Conservation (phyloP, 495 filamentous ascomycete species). For the Barbatosphaeria neglecta region DNA sequence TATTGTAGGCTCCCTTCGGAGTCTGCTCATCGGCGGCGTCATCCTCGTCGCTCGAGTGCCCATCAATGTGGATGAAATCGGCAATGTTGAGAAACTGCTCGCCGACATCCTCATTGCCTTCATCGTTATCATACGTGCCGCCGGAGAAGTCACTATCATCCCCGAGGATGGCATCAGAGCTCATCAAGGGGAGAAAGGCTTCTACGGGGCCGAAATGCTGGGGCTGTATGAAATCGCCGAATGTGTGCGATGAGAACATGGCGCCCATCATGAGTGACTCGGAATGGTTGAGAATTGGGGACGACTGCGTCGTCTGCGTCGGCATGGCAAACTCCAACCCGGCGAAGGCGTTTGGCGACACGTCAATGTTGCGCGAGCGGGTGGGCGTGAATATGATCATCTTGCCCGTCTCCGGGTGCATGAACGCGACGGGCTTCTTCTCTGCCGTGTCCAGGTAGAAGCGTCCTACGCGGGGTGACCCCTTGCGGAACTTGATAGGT, state of each 20-base stretch:
- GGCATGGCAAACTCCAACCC: constrained; percentile 35
- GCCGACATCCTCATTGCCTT: constrained; percentile 50
- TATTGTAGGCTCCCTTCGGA: constrained; percentile 20
- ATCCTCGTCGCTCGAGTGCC: constrained; percentile 42
- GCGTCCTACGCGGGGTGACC: constrained; percentile 37
- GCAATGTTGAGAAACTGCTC: constrained; percentile 53
- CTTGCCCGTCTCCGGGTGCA: constrained; percentile 57
- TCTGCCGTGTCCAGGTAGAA: constrained; percentile 44
- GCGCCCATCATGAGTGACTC: constrained; percentile 69
- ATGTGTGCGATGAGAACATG: constrained; percentile 40
- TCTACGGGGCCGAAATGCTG: constrained; percentile 62
- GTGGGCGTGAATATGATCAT: constrained; percentile 53
- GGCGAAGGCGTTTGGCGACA: constrained; percentile 31
- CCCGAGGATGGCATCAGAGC: constrained; percentile 33
- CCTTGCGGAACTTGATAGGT: constrained; percentile 20
- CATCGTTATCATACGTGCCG: constrained; percentile 31
- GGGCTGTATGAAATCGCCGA: constrained; percentile 45
- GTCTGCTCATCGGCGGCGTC: constrained; percentile 21
- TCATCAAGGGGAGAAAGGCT: constrained; percentile 57
- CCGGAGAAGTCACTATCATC: constrained; percentile 20
- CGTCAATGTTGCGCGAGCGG: constrained; percentile 23
- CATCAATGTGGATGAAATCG: constrained; percentile 61
- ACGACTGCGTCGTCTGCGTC: constrained; percentile 41
- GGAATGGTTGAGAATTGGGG: constrained; percentile 55
- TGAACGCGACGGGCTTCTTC: constrained; percentile 60